Conservation (phyloP, 2,329 filamentous ascomycete genomes). For the Metarhizium sp. region DNA sequence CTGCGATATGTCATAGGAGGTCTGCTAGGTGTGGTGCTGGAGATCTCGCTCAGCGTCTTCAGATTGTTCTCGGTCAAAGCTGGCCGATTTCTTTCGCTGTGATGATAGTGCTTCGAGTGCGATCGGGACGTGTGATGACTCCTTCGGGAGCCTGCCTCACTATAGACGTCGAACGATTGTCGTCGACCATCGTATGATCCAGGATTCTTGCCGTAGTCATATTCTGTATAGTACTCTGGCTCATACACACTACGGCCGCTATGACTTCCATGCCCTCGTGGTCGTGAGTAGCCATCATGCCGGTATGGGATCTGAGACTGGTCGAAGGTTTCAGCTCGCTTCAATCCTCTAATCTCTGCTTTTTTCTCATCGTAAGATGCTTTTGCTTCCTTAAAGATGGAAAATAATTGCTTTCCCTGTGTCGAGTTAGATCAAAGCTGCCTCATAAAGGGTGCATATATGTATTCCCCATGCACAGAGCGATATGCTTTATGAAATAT, state of each 20-base stretch:
- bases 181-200: slow-evolving; percentile 25
- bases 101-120: slow-evolving; percentile 20
- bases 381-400: slow-evolving; percentile 87
- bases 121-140: slow-evolving; percentile 29
- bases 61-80: slow-evolving; percentile 45
- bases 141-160: slow-evolving; percentile 32
- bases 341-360: slow-evolving; percentile 61
- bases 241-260: slow-evolving; percentile 1
- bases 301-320: slow-evolving; percentile 13
- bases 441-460: neutral
- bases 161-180: slow-evolving; percentile 19
- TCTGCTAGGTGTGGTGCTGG: slow-evolving; percentile 35
- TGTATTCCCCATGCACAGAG: neutral
- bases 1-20: slow-evolving; percentile 33
- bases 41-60: slow-evolving; percentile 42
- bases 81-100: slow-evolving; percentile 21
- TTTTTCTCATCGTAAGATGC: slow-evolving; percentile 83
- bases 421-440: neutral
- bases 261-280: slow-evolving; percentile 1
- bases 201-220: slow-evolving; percentile 15
- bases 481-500: neutral
- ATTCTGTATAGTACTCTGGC: slow-evolving; percentile 20
- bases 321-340: slow-evolving; percentile 53
- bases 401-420: slow-evolving; percentile 81
- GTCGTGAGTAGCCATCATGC: neutral